Evolutionary conservation across 441 rosid species (phyloP).

Genomic region (Gossypium schwendimanii): DNA sequence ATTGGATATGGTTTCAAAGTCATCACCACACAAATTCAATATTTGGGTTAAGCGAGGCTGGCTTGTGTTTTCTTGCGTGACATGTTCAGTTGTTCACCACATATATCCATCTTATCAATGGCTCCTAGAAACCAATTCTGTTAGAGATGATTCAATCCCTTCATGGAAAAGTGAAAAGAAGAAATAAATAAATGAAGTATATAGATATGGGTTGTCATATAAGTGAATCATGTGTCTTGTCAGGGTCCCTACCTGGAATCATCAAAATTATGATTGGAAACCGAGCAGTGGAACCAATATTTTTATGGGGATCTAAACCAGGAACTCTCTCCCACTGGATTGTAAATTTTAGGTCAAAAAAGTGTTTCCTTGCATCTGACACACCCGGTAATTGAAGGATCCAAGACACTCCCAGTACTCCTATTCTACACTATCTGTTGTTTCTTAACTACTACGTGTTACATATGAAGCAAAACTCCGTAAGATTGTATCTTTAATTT

Average conservation of each 20-base stretch:
- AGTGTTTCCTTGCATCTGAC: conserved; percentile 6
- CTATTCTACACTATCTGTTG: no score
- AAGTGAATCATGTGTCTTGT: conserved; percentile 23
- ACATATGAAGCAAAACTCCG: not conserved
- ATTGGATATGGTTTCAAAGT: not conserved
- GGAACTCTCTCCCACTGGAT: conserved; percentile 1
- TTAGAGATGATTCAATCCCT: not conserved
- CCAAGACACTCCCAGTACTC: not conserved
- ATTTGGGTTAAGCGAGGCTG: not conserved
- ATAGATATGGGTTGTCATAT: conserved; percentile 10
- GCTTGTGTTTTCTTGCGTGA: not conserved
- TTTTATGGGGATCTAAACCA: conserved; percentile 14
- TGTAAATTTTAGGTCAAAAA: not conserved
- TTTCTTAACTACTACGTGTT: no score
- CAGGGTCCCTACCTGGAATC: conserved; percentile 22
- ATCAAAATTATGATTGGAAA: conserved; percentile 26
- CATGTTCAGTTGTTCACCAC: conserved; percentile 10
- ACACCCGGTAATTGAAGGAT: conserved; percentile 9
- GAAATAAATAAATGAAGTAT: not conserved
- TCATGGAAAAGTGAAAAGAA: not conserved
- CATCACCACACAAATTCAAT: not conserved
- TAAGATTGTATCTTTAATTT: no score
- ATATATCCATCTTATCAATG: not conserved
- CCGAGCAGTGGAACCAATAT: conserved; percentile 18
- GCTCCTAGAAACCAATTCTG: not conserved